phyloP scores from a whole-genome alignment of 441 rosid genomes.

The Biscutella laevigata region DNA sequence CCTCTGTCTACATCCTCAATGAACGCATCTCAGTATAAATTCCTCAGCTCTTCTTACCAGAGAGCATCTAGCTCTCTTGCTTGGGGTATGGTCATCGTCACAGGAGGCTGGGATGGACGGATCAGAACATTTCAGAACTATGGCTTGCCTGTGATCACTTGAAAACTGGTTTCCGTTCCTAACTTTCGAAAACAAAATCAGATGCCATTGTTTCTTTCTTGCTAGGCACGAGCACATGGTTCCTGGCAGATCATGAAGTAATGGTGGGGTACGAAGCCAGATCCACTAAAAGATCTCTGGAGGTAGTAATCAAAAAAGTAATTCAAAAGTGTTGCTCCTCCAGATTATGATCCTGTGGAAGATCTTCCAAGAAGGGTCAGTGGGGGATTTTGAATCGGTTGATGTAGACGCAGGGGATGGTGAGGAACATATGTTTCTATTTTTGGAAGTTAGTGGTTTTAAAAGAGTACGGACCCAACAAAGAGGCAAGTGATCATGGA shows the following conservation, averaged over 20 bases:
- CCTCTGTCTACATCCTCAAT: conserved; percentile 31
- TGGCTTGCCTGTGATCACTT: conserved; percentile 64
- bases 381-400: conserved; percentile 1
- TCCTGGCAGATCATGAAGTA: neutral
- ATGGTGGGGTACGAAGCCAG: neutral
- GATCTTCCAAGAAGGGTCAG: conserved; percentile 20
- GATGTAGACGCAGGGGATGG: conserved; percentile 27
- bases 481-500: conserved; percentile 25
- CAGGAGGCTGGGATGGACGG: conserved; percentile 88
- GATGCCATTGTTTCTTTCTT: conserved; percentile 24
- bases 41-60: conserved; percentile 65
- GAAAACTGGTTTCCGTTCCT: conserved; percentile 11
- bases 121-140: conserved; percentile 86
- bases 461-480: conserved; percentile 20
- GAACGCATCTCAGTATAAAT: conserved; percentile 56
- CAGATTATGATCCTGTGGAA: conserved; percentile 16
- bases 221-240: conserved; percentile 25
- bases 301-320: conserved; percentile 14
- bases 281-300: conserved; percentile 7
- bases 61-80: conserved; percentile 55
- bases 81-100: conserved; percentile 91
- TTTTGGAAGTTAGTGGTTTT: conserved; percentile 25
- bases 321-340: neutral
- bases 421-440: conserved; percentile 20
- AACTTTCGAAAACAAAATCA: conserved; percentile 16